Evolutionary conservation across 2,329 filamentous ascomycete genomes (phyloP).

Genomic region (Ceratocystis albifundus): DNA sequence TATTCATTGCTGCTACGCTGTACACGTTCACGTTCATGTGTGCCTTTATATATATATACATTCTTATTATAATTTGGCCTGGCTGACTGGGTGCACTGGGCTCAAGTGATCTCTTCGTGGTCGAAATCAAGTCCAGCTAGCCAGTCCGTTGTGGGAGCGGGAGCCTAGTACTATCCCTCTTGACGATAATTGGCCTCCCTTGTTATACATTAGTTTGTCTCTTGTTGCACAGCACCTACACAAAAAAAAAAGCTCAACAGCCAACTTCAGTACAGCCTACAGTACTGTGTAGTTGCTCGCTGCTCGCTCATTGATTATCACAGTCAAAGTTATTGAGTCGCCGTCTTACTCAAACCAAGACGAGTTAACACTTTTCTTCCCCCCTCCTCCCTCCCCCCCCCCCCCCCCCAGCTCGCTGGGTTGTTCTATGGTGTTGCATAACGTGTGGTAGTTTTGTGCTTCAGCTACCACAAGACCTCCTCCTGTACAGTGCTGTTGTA

Average conservation of each 20-base stretch:
- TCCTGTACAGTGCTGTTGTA: background rate
- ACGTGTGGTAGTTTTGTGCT: constrained; percentile 6
- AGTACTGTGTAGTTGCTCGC: background rate
- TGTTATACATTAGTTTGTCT: background rate
- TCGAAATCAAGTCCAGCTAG: background rate
- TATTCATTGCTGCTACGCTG: background rate
- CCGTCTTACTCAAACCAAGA: background rate
- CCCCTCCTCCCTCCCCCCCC: too few species aligned
- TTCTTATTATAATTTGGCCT: background rate
- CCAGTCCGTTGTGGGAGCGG: background rate
- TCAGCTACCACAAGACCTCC: background rate
- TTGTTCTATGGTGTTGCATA: background rate
- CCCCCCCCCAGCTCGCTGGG: too few species aligned
- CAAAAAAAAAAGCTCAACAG: background rate
- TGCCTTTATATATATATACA: background rate
- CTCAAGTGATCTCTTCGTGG: background rate
- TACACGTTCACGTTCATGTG: too few species aligned
- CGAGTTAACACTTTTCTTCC: background rate
- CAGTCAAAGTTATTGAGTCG: background rate
- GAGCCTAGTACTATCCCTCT: background rate
- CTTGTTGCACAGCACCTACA: constrained; percentile 7
- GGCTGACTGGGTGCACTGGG: background rate
- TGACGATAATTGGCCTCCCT: background rate
- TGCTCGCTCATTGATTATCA: background rate
- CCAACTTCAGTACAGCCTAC: background rate